A percentile compares a stretch with the other conserved stretches of the same genome.
Conservation (phyloP, 208 protist species). For the Leishmania amazonensis region DNA sequence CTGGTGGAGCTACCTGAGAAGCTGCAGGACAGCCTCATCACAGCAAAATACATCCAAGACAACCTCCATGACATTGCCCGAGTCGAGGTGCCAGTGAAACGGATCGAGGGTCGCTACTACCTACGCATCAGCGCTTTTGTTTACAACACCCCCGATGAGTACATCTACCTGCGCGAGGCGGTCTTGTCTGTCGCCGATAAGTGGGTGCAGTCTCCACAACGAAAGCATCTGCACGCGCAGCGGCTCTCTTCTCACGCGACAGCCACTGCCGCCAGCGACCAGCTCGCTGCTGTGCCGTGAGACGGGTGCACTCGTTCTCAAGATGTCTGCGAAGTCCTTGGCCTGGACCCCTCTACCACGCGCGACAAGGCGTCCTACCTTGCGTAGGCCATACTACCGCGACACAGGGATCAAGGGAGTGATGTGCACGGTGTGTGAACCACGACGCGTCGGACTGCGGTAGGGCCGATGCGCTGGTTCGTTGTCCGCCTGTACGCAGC, state of each 20-base stretch:
- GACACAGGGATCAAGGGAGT: not conserved
- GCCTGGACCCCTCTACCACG: conserved; percentile 49
- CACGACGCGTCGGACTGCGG: not conserved
- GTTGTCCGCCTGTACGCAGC: not conserved
- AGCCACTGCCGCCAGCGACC: not conserved
- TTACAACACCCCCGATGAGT: conserved; percentile 88
- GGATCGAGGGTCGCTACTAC: conserved; percentile 77
- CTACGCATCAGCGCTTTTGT: conserved; percentile 88
- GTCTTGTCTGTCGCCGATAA: conserved; percentile 60
- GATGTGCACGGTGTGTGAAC: not conserved
- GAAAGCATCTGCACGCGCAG: conserved; percentile 18
- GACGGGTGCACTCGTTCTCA: conserved; percentile 59
- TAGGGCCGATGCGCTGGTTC: not conserved
- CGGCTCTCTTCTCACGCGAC: not conserved
- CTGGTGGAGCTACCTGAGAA: conserved; percentile 82
- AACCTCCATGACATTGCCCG: conserved; percentile 70
- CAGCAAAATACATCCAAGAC: conserved; percentile 81
- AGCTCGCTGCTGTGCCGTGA: conserved; percentile 35
- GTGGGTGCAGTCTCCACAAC: conserved; percentile 40
- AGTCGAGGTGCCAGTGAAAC: conserved; percentile 91
- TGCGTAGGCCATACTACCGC: not conserved
- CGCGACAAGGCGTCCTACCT: conserved; percentile 29
- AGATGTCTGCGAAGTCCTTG: conserved; percentile 61
- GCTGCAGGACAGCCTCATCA: conserved; percentile 69
- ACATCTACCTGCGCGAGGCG: conserved; percentile 80